A percentile compares a stretch with the other conserved stretches of the same genome.
These are phyloP conservation scores for Ophiostoma populinum DNA, from an alignment of 2,329 filamentous ascomycete genomes.

Conservation along the genomic window DNA sequence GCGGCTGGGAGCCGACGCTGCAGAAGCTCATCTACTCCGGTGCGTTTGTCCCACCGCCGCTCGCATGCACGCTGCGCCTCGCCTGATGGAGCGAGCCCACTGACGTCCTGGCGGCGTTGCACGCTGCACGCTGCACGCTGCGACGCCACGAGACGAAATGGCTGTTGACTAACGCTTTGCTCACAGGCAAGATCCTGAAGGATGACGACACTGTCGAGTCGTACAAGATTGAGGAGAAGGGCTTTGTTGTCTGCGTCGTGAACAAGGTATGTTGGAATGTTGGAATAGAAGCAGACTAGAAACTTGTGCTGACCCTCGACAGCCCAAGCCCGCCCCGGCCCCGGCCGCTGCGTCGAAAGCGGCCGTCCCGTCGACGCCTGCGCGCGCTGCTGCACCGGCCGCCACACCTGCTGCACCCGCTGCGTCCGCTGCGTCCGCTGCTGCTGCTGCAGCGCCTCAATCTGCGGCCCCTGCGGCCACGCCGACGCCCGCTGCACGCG, in stretches of 20 bases:
- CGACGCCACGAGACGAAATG: too few species aligned
- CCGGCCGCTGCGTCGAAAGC: conserved; percentile 38
- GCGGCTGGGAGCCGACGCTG: conserved; percentile 78
- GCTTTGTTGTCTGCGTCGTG: conserved; percentile 97
- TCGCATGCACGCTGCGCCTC: too few species aligned
- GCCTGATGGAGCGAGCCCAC: too few species aligned
- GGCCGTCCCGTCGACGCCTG: conserved; percentile 44
- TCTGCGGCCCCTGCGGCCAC: conserved; percentile 17
- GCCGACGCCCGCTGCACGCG: conserved; percentile 32
- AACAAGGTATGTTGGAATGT: conserved; percentile 53
- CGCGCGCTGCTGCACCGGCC: conserved; percentile 25
- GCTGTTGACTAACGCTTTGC: background rate
- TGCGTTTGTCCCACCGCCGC: conserved; percentile 28
- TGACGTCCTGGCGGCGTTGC: too few species aligned
- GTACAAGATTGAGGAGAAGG: conserved; percentile 98
- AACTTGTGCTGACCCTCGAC: too few species aligned
- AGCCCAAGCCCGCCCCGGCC: conserved; percentile 52
- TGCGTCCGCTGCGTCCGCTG: conserved; percentile 26
- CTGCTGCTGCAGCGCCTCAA: conserved; percentile 29
- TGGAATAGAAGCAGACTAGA: too few species aligned
- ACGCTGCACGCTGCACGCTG: too few species aligned
- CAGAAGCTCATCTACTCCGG: conserved; percentile 98
- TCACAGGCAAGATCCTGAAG: conserved; percentile 84
- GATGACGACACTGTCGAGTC: conserved; percentile 93
- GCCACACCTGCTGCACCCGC: conserved; percentile 34